Evolutionary conservation across 2,329 filamentous ascomycete genomes (phyloP), one percentile per base, ranked within the genome.

Genomic region (Xylaria sp.): DNA sequence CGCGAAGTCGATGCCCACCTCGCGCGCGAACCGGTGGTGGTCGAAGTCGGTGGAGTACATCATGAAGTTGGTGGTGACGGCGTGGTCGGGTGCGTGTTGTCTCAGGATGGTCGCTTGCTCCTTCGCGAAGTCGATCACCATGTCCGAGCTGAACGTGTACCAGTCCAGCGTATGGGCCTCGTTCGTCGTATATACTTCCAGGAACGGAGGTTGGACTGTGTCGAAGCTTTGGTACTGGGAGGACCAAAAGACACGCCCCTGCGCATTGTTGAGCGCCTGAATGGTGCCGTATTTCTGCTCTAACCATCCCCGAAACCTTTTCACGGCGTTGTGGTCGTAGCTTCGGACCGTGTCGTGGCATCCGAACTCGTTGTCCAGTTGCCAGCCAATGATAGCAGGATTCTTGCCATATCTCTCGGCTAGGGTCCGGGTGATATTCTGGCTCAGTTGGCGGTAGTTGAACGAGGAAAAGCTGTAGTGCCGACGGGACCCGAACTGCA

Each of bases 361-460:
- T 34, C 62, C 62, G 20, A 64, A 59, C 34, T 64, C 62, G 34
- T 64, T 64, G 50, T 64, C 62, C n/a, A 64, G 48, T 45, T 64
- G 62, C 62, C 61, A 64, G 1, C 42, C 62, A 5, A 53, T 55
- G 2, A 64, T 56, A 17, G 44, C 51, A 1, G 61, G 39, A 29
- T 58, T 43, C 34, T 42, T 50, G 3, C 62, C 62, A 39, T 64
- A 64, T 19, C 59, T 57, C 43, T 62, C 44, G 9, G 62, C 62
- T 16, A 64, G 52, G 22, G 49, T 58, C 22, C 45, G 41, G 2
- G 62, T 63, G 42, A 64, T 64, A n/a, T 54, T 56, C 44, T 56
- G 59, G 52, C 61, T 63, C 44, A 61, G 55, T 24, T 45, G 47
- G 24, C 62, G 62, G 44, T 64, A 64, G 19, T 60, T 57, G 24